Evolutionary conservation across 345 rosid species (phyloP).

Genomic region (Populus nigra): DNA sequence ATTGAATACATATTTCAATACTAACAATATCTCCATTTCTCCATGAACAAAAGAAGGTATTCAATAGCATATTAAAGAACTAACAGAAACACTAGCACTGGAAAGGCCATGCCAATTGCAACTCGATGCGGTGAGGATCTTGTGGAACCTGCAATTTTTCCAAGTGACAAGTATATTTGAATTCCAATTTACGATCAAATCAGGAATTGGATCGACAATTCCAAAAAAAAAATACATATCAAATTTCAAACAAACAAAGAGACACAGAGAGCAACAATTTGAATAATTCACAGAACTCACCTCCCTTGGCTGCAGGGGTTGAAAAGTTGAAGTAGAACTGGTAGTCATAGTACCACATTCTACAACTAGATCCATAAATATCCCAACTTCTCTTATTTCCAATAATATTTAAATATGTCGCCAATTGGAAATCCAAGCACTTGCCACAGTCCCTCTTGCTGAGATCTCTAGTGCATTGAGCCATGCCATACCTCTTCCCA

Average conservation of each 20-base stretch:
- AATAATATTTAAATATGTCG: slow-evolving; percentile 22
- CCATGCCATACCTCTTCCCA: slow-evolving; percentile 49
- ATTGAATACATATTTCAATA: too few species aligned
- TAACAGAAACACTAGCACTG: slow-evolving; percentile 12
- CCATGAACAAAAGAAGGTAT: not conserved
- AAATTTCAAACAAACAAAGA: too few species aligned
- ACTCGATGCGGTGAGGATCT: slow-evolving; percentile 9
- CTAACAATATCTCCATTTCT: too few species aligned
- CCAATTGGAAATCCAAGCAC: slow-evolving; percentile 31
- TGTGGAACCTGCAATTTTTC: slow-evolving; percentile 14
- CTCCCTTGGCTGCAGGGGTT: slow-evolving; percentile 15
- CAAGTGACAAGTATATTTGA: not conserved
- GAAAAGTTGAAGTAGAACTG: slow-evolving; percentile 38
- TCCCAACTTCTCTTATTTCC: slow-evolving; percentile 47
- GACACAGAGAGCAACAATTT: too few species aligned
- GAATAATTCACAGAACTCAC: slow-evolving; percentile 17
- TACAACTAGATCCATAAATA: slow-evolving; percentile 44
- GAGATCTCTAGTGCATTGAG: slow-evolving; percentile 40
- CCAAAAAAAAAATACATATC: not conserved
- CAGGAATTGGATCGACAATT: too few species aligned
- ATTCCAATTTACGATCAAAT: too few species aligned
- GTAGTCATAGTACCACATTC: slow-evolving; percentile 43
- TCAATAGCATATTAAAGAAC: slow-evolving; percentile 5
- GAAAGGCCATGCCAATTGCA: slow-evolving; percentile 15
- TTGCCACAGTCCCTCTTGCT: slow-evolving; percentile 29